Conservation (phyloP, 1,284 basidiomycete species). For the Pseudozyma thailandica region DNA sequence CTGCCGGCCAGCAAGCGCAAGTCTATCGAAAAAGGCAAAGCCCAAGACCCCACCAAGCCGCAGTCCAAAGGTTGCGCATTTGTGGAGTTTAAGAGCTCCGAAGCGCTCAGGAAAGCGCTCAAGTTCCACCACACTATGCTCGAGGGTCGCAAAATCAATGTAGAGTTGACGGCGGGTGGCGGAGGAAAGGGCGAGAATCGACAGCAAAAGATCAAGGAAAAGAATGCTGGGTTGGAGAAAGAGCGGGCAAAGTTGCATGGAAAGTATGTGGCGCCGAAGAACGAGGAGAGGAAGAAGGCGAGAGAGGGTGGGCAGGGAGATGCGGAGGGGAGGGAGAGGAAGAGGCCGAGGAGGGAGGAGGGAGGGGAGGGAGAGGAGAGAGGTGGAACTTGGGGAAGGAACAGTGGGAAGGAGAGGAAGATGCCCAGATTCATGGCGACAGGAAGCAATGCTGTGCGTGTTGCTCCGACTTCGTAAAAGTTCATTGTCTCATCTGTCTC, state of each 20-base stretch:
- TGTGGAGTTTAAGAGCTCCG: conserved; percentile 57
- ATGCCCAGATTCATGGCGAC: conserved; percentile 53
- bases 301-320: conserved; percentile 16
- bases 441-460: conserved; percentile 49
- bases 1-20: conserved; percentile 64
- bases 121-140: conserved; percentile 65
- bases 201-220: conserved; percentile 62
- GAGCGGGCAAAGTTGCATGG: conserved; percentile 62
- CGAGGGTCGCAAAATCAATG: conserved; percentile 65
- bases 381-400: conserved; percentile 32
- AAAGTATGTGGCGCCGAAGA: conserved; percentile 62
- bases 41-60: conserved; percentile 54
- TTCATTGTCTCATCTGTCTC: not conserved
- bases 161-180: conserved; percentile 66
- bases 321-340: conserved; percentile 11
- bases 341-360: conserved; percentile 20
- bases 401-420: conserved; percentile 20
- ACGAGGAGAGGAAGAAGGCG: conserved; percentile 51
- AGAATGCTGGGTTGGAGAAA: conserved; percentile 62
- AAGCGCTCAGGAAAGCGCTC: conserved; percentile 61
- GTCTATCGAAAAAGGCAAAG: conserved; percentile 66
- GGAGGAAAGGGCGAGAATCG: conserved; percentile 60
- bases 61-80: conserved; percentile 65
- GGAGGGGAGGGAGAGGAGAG: conserved; percentile 5
- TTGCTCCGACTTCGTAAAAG: conserved; percentile 40